phyloP scores from a whole-genome alignment of 1,139 yeast genomes.

The Sugiyamaella paludigena region DNA sequence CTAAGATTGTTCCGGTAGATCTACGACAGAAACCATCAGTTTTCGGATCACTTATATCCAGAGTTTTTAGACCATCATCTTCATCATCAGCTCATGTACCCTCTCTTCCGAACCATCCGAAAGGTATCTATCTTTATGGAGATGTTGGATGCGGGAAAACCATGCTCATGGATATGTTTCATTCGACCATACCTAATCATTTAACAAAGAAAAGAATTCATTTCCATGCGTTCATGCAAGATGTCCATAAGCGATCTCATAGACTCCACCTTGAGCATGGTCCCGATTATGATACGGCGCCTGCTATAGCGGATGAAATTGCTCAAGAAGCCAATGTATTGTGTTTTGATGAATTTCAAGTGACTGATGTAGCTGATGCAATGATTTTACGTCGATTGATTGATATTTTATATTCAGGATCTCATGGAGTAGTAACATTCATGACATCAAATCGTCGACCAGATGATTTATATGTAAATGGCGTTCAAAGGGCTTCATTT shows the following conservation, averaged over 20 bases:
- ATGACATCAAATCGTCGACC: constrained; percentile 96
- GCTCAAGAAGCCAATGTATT: constrained; percentile 72
- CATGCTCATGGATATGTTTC: constrained; percentile 95
- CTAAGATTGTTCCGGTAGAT: constrained; percentile 13
- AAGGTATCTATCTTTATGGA: constrained; percentile 89
- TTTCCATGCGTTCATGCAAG: constrained; percentile 97
- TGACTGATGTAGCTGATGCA: constrained; percentile 97
- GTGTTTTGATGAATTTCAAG: constrained; percentile 91
- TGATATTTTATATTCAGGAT: constrained; percentile 55
- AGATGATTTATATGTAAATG: constrained; percentile 86
- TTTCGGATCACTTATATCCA: constrained; percentile 14
- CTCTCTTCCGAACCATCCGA: constrained; percentile 45
- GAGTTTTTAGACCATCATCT: constrained; percentile 14
- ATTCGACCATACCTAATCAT: constrained; percentile 73
- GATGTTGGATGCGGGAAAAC: constrained; percentile 99
- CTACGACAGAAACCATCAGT: constrained; percentile 8
- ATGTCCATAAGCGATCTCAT: constrained; percentile 82
- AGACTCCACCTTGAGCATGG: constrained; percentile 63
- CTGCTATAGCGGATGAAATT: constrained; percentile 78
- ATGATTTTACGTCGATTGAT: constrained; percentile 82
- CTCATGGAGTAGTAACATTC: constrained; percentile 80
- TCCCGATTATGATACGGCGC: constrained; percentile 76
- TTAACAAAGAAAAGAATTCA: constrained; percentile 78
- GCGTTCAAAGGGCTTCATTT: constrained; percentile 86
- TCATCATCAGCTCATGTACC: constrained; percentile 9